phyloP scores from a whole-genome alignment of 345 rosid species.

The Theobroma cacao region DNA sequence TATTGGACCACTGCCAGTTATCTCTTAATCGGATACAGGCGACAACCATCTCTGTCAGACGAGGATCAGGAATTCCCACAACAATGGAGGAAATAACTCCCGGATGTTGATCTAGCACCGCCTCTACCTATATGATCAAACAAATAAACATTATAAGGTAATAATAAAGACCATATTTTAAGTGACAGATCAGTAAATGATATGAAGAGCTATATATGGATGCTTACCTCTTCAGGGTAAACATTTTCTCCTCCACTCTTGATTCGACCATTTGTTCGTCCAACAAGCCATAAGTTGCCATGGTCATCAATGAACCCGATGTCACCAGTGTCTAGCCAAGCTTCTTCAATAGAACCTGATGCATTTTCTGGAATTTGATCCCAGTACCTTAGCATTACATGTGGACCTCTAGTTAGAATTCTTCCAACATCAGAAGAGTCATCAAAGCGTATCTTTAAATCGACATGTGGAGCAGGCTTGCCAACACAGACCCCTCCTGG shows the following conservation, averaged over 20 bases:
- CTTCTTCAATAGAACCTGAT: slow-evolving; percentile 22
- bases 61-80: slow-evolving; percentile 60
- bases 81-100: slow-evolving; percentile 53
- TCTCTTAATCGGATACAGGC: slow-evolving; percentile 60
- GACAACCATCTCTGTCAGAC: slow-evolving; percentile 69
- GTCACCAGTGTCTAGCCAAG: slow-evolving; percentile 89
- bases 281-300: slow-evolving; percentile 79
- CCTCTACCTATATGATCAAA: slow-evolving; percentile 53
- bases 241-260: slow-evolving; percentile 89
- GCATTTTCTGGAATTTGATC: slow-evolving; percentile 32
- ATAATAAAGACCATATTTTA: neutral
- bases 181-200: neutral
- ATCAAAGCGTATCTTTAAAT: slow-evolving; percentile 42
- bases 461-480: slow-evolving; percentile 82
- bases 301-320: slow-evolving; percentile 52
- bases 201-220: neutral
- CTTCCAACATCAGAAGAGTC: slow-evolving; percentile 49
- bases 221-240: slow-evolving; percentile 81
- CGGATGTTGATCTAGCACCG: slow-evolving; percentile 51
- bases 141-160: neutral
- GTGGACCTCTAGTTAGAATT: slow-evolving; percentile 79
- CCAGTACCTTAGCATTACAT: slow-evolving; percentile 77
- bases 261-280: slow-evolving; percentile 65
- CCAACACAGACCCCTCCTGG: slow-evolving; percentile 71
- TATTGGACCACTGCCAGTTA: slow-evolving; percentile 62